Evolutionary conservation across 2,329 filamentous ascomycete species (phyloP).

Genomic region (Tolypocladium ovalisporum): DNA sequence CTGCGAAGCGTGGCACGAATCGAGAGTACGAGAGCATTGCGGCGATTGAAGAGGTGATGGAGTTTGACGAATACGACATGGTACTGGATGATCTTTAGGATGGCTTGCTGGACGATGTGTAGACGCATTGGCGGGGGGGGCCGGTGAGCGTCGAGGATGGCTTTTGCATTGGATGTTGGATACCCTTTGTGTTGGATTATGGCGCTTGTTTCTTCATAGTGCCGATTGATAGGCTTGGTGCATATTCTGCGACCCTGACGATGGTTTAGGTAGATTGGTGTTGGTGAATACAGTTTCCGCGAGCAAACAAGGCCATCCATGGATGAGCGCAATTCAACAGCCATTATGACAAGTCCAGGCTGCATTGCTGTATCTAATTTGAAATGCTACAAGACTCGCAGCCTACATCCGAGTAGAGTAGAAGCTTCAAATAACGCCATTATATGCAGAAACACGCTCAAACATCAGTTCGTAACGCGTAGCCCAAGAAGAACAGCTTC

Average conservation of each 20-base stretch:
- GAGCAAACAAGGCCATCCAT: not conserved
- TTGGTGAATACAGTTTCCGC: no score
- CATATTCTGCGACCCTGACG: not conserved
- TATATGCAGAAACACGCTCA: not conserved
- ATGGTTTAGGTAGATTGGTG: not conserved
- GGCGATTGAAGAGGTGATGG: conserved; percentile 14
- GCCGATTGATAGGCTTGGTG: not conserved
- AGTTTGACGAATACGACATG: conserved; percentile 16
- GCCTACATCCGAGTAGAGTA: no score
- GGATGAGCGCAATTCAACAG: not conserved
- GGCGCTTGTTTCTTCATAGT: not conserved
- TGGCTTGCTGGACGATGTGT: not conserved
- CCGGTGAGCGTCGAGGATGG: not conserved
- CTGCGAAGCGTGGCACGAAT: conserved; percentile 7
- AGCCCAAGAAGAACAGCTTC: no score
- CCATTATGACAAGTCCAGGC: not conserved
- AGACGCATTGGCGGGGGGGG: not conserved
- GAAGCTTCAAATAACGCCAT: not conserved
- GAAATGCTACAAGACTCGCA: no score
- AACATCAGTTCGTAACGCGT: not conserved
- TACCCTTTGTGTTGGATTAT: not conserved
- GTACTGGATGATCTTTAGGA: not conserved
- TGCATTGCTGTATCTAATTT: no score
- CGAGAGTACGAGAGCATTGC: conserved; percentile 11
- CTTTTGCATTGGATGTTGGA: not conserved